These are phyloP conservation scores for Passiflora organensis DNA, from an alignment of 345 rosid genomes.

Conservation along the genomic window DNA sequence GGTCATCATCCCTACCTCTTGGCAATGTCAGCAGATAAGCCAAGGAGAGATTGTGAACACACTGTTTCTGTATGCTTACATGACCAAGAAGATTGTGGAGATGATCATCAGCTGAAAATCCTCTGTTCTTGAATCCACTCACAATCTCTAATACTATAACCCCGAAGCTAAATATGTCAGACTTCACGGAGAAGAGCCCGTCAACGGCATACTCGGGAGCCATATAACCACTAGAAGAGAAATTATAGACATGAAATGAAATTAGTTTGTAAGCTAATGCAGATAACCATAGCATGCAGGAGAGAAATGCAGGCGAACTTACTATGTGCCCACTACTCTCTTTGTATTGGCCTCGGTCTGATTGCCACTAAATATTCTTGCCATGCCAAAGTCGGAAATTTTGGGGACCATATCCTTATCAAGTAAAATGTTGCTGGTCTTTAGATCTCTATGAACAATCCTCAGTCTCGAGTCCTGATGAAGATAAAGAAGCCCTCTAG, in stretches of 20 bases:
- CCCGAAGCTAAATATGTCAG: constrained; percentile 15
- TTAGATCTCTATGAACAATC: constrained; percentile 7
- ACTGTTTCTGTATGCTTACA: no score
- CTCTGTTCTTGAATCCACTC: constrained; percentile 11
- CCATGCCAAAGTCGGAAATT: constrained; percentile 19
- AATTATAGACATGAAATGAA: background rate
- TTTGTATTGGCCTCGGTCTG: constrained; percentile 13
- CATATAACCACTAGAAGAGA: constrained; percentile 16
- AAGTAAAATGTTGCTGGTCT: constrained; percentile 8
- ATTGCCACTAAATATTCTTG: constrained; percentile 12
- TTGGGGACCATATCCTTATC: constrained; percentile 14
- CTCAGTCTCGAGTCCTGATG: constrained; percentile 9
- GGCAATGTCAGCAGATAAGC: background rate
- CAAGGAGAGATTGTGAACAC: no score
- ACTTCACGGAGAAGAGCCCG: constrained; percentile 13
- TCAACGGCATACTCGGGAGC: constrained; percentile 14
- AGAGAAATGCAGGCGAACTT: background rate
- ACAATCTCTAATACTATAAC: constrained; percentile 13
- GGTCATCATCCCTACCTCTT: no score
- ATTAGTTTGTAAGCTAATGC: background rate
- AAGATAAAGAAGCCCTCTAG: constrained; percentile 5
- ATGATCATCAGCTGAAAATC: constrained; percentile 3
- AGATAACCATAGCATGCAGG: background rate
- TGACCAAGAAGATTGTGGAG: constrained; percentile 15
- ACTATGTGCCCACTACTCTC: constrained; percentile 14